Evolutionary conservation across 2,329 filamentous ascomycete species (phyloP), one percentile per base, ranked within the genome.

Genomic region (Colletotrichum sp.): DNA sequence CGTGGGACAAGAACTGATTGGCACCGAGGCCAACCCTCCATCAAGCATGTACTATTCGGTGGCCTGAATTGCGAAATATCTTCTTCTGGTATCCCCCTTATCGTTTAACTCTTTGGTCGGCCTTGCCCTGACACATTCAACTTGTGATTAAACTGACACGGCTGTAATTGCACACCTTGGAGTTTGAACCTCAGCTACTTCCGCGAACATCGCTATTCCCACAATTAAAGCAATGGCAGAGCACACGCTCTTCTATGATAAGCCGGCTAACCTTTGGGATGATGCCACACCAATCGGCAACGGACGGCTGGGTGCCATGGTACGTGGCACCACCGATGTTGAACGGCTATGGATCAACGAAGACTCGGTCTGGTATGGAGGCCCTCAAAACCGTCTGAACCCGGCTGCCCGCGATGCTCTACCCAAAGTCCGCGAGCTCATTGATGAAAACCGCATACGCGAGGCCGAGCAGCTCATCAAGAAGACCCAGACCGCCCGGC

Each of bases 311-410:
- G 78, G 79, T 32, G 77, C 77, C 44, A 87, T 87, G 84, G 79
- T 87, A 32, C 84, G 85, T 75, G 86, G 86, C 5, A 63, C 69
- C 28, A 55, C 69, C 6, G 69, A 67, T 32, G 68, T 81, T 3
- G 87, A 89, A 75, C 78, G 83, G n/a, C 80, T 88, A 13, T 81
- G 82, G 32, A 79, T 88, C 26, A 88, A 88, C 69, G 87, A 88
- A 77, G 86, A 88, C 72, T 86, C 86, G 6, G 81, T 86, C n/a
- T 87, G 85, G 85, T 85, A 82, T 75, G 86, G 86, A 62, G 83
- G 82, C 7, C 80, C 81, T 7, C 83, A 85, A 72, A 78, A 85
- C 66, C 85, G 86, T 21, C 82, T 83, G 24, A 84, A 84, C 24
- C 81, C 81, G 59, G 80, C 81, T 60, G 82, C 84, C 13, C 66